A percentile compares a stretch with the other conserved stretches of the same genome.
These are phyloP conservation scores for Hyphodiscus sp. DNA, from an alignment of 2,329 filamentous ascomycete species.

Conservation along the genomic window DNA sequence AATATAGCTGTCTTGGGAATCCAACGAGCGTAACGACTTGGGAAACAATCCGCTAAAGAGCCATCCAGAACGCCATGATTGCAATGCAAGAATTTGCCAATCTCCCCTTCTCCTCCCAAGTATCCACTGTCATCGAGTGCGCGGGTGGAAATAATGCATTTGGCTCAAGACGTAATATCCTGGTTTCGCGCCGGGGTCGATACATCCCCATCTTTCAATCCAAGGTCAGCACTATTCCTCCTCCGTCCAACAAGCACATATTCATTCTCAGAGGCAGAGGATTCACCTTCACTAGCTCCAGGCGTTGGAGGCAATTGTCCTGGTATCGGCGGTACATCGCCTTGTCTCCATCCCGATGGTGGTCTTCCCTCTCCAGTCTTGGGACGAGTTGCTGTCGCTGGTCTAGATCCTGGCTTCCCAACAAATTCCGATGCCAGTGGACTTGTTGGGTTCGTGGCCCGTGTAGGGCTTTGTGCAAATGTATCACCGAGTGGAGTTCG, in stretches of 20 bases:
- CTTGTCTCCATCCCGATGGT: slow-evolving; percentile 2
- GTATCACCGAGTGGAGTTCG: slow-evolving; percentile 18
- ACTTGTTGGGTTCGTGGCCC: slow-evolving; percentile 11
- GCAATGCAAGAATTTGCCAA: background rate
- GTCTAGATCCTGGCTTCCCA: background rate
- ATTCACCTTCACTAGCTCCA: slow-evolving; percentile 31
- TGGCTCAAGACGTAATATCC: background rate
- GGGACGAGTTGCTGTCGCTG: background rate
- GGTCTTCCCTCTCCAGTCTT: slow-evolving; percentile 5
- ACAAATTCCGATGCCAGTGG: slow-evolving; percentile 15
- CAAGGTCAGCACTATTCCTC: background rate
- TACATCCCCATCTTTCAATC: background rate
- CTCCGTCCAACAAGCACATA: slow-evolving; percentile 20
- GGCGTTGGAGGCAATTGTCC: slow-evolving; percentile 29
- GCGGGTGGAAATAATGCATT: background rate
- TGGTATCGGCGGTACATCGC: slow-evolving; percentile 16
- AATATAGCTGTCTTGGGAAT: background rate
- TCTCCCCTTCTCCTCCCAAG: background rate
- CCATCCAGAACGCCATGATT: background rate
- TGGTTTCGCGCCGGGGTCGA: background rate
- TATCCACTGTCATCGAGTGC: background rate
- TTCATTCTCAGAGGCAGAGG: slow-evolving; percentile 19
- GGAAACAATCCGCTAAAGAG: background rate
- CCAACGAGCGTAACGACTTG: background rate
- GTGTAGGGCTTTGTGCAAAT: slow-evolving; percentile 8